Evolutionary conservation across 257 asterid species (phyloP), one percentile per base, ranked within the genome.

Genomic region (Perilla frutescens): DNA sequence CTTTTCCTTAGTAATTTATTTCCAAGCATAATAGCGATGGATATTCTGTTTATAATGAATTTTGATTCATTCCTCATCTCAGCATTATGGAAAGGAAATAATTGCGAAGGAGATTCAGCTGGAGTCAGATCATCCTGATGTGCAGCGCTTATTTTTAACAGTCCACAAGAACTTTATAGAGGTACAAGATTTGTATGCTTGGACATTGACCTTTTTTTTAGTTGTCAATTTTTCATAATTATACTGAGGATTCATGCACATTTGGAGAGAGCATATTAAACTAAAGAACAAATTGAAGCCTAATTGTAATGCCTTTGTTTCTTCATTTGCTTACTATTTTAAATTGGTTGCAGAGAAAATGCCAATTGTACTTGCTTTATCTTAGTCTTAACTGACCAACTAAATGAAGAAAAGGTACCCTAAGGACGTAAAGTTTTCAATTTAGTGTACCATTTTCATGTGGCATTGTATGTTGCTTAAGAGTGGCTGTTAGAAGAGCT

Each of bases 41-140:
- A 60, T 62, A 61, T 39, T 61, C 15, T 56, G 15, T 39, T 62
- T 62, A 20, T 26, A 34, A 14, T 62, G 5, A 60, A 1, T 41
- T 32, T 51, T 64, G 48, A 53, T 64, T 53, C 50, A 36, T 53
- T 53, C 49, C 54, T 26, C 61, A 41, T 29, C 57, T 2, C 62
- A 73, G 78, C 72, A 15, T 63, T 63, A 73, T 32, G 72, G 78
- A 6, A 63, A 66, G 68, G 79, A 75, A 67, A 66, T 75, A 58
- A 75, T 67, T 26, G 58, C 70, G 0, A 66, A 66, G 56, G 79
- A 66, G 74, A 63, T 66, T 75, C 56, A 67, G 74, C 62, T 75
- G 74, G 74, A 75, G 39, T 49, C 74, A 47, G 79, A 67, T 37
- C 79, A 75, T 66, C 72, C 74, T 55, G 74, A 75, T 57, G 68